Base-by-base conservation (phyloP, 805 yeast genomes). In the Lipomyces japonicus region DNA sequence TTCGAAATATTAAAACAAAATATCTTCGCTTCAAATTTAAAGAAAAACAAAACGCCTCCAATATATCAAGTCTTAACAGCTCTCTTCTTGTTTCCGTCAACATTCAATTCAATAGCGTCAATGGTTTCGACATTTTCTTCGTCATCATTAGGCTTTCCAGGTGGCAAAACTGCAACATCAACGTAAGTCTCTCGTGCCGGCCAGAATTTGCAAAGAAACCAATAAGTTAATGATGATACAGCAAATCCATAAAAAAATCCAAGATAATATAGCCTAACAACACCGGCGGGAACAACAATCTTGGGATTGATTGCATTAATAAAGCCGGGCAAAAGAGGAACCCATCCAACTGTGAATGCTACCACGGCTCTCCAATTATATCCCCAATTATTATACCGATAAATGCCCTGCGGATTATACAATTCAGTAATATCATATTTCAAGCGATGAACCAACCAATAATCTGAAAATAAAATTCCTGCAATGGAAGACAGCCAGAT, bases 401-500 rank as follows among this genome's bases (percentile, higher is more conserved):
- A 51, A n/a, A 48, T 48, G 14, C 55, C 47, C 6, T 43, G 3
- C 2, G 21, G 10, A 4, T 51, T 32, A 35, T 52, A 53, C 12
- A 52, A 38, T 31, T 53, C 44, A 35, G 31, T 18, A 22, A 52
- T 24, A n/a, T 51, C 38, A 14, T 46, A 40, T 19, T 44, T 41
- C 36, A 23, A 19, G 16, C 32, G 31, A 37, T 44, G 48, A 6
- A 44, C 48, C 21, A 44, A 26, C 39, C 38, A 44, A 37, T 36
- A 44, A 16, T 44, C 48, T 4, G 39, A 44, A 22, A 31, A 26
- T 14, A 44, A 31, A 21, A 44, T 37, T 28, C 48, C 48, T 16
- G 50, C 67, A 39, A 73, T 54, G 4, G 77, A 75, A 2, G 71
- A 66, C 46, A 71, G 60, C 57, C 73, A 66, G n/a, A 71, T 68